phyloP scores from a whole-genome alignment of 2,329 filamentous ascomycete species.

The Diaporthe destruens region DNA sequence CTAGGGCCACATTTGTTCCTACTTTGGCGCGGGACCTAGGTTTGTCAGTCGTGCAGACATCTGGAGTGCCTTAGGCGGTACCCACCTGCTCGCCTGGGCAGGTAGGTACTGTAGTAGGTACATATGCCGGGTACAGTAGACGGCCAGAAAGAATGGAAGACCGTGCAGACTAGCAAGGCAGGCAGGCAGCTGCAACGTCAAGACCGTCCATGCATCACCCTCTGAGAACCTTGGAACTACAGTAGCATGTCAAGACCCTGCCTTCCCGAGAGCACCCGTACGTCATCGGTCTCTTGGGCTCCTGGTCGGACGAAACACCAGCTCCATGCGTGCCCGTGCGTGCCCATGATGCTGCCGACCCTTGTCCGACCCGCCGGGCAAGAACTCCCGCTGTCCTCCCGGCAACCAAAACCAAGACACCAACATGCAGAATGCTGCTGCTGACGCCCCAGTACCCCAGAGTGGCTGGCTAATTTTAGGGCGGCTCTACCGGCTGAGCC shows the following conservation, averaged over 20 bases:
- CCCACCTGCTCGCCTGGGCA: too few relatives aligned
- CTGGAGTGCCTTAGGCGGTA: too few relatives aligned
- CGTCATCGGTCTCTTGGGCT: conserved; percentile 11
- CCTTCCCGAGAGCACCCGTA: neutral
- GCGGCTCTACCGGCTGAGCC: too few relatives aligned
- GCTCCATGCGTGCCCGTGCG: conserved; percentile 11
- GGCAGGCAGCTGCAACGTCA: neutral
- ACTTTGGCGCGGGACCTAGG: neutral
- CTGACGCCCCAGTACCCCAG: too few relatives aligned
- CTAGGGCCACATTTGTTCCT: neutral
- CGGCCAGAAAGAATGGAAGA: too few relatives aligned
- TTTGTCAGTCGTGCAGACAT: too few relatives aligned
- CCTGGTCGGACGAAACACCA: conserved; percentile 20
- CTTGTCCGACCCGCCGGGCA: conserved; percentile 13
- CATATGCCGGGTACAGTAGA: too few relatives aligned
- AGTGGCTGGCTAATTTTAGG: conserved; percentile 4
- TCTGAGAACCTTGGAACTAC: too few relatives aligned
- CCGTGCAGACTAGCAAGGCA: neutral
- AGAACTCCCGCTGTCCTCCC: neutral
- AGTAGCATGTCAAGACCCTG: neutral
- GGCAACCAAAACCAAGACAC: too few relatives aligned
- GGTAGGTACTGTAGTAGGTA: too few relatives aligned
- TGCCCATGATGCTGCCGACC: conserved; percentile 14
- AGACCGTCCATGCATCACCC: neutral
- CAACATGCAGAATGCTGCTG: too few relatives aligned